Percentiles rank a stretch among this genome's conserved stretches.
These are phyloP conservation scores for Saprolegnia diclina DNA, from an alignment of 352 stramenopile genomes.

Conservation along the genomic window DNA sequence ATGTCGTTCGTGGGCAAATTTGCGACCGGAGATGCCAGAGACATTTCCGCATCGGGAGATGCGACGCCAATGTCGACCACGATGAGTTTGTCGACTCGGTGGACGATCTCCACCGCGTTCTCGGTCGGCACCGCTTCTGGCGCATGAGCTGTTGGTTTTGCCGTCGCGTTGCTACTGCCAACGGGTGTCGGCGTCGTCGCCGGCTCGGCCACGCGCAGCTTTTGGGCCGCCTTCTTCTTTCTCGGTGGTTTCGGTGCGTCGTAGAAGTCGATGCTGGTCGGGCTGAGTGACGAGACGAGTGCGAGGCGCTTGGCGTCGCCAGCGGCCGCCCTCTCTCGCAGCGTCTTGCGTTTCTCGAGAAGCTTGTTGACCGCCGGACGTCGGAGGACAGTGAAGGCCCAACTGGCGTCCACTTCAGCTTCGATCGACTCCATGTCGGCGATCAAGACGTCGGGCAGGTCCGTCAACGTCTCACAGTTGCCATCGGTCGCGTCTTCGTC, in stretches of 20 bases:
- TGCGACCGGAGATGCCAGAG: too few relatives aligned
- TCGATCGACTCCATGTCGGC: conserved; percentile 3
- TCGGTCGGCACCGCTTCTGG: too few relatives aligned
- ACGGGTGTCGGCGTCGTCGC: too few relatives aligned
- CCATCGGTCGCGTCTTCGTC: background rate
- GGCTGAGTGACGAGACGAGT: background rate
- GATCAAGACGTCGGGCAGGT: background rate
- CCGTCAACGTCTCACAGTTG: background rate
- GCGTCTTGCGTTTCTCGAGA: conserved; percentile 1
- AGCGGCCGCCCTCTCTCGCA: background rate
- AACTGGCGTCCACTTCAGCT: conserved; percentile 1
- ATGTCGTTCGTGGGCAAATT: too few relatives aligned
- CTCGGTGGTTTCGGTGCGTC: background rate
- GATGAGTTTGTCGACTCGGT: too few relatives aligned
- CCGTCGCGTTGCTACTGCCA: too few relatives aligned
- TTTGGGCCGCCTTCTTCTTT: conserved; percentile 9
- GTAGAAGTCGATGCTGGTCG: background rate
- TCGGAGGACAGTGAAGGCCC: conserved; percentile 6
- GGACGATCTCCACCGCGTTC: too few relatives aligned
- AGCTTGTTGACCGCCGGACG: conserved; percentile 9
- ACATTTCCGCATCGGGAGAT: too few relatives aligned
- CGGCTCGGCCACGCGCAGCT: too few relatives aligned
- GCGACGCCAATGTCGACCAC: too few relatives aligned
- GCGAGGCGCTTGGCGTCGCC: background rate
- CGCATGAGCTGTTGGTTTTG: too few relatives aligned